These are phyloP conservation scores for Apiotrichum porosum DNA, from an alignment of 1,284 basidiomycete species.

Conservation along the genomic window DNA sequence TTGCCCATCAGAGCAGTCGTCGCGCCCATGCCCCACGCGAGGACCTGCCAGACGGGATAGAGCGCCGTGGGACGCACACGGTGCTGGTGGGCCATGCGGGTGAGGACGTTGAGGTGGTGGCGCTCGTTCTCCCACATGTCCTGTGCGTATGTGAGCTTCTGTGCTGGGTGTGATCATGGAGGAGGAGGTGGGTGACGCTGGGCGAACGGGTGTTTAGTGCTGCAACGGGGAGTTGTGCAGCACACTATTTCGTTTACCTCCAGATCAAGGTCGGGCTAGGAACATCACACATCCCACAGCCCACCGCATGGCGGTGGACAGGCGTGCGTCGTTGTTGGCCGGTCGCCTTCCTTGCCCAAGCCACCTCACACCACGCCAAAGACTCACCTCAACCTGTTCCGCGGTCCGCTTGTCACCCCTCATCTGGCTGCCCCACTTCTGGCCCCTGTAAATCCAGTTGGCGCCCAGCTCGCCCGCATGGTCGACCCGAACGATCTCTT, in stretches of 20 bases:
- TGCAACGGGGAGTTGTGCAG: too few relatives aligned
- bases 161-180: too few relatives aligned
- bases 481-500: constrained; percentile 66
- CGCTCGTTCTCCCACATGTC: constrained; percentile 97
- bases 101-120: constrained; percentile 82
- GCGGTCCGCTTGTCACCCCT: constrained; percentile 61
- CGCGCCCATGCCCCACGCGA: constrained; percentile 79
- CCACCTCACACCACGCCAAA: neutral
- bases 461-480: constrained; percentile 90
- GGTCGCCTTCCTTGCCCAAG: too few relatives aligned
- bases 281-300: too few relatives aligned
- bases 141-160: constrained; percentile 53
- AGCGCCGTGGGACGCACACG: constrained; percentile 76
- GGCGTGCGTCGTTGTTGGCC: too few relatives aligned
- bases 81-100: constrained; percentile 77
- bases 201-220: too few relatives aligned
- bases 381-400: constrained; percentile 67
- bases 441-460: constrained; percentile 87
- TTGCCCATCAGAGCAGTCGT: constrained; percentile 82
- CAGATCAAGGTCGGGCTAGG: too few relatives aligned
- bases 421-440: constrained; percentile 60
- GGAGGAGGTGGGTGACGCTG: neutral
- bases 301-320: too few relatives aligned
- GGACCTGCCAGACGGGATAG: constrained; percentile 74
- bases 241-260: too few relatives aligned